phyloP scores from a whole-genome alignment of 129 eudicot species.

The Chrysanthemum makinoi region DNA sequence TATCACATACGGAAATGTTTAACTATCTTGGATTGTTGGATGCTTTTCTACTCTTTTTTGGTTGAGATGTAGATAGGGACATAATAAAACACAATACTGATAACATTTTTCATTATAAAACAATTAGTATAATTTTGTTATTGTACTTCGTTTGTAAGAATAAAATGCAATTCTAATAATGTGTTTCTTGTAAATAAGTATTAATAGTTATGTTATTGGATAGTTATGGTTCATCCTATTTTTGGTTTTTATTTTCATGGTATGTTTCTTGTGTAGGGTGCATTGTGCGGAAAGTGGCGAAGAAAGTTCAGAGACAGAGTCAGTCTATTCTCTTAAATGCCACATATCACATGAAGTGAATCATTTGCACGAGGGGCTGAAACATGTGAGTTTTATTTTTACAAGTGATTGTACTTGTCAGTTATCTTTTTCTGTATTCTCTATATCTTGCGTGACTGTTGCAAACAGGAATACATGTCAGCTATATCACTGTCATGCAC shows the following conservation, averaged over 20 bases:
- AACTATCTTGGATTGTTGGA: neutral
- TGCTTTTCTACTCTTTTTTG: neutral
- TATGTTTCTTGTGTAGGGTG: slow-evolving; percentile 52
- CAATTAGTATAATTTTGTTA: no score
- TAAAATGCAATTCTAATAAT: no score
- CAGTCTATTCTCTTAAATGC: slow-evolving; percentile 83
- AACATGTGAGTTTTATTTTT: slow-evolving; percentile 59
- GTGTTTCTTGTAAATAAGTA: no score
- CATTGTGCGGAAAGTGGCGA: slow-evolving; percentile 98
- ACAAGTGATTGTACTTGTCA: slow-evolving; percentile 2
- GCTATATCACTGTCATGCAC: no score
- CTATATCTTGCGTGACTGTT: no score
- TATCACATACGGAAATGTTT: neutral
- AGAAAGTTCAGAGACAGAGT: slow-evolving; percentile 86
- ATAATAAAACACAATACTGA: neutral
- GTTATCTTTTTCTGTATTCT: neutral
- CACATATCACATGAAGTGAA: slow-evolving; percentile 98
- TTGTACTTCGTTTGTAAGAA: no score
- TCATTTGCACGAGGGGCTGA: slow-evolving; percentile 94
- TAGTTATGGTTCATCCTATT: slow-evolving; percentile 14
- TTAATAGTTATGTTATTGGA: neutral
- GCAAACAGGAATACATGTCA: no score
- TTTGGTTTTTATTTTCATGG: neutral
- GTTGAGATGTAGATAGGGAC: slow-evolving; percentile 11
- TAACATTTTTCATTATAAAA: no score